These are phyloP conservation scores for Phaseolus coccineus DNA, from an alignment of 331 rosid species.

Conservation along the genomic window DNA sequence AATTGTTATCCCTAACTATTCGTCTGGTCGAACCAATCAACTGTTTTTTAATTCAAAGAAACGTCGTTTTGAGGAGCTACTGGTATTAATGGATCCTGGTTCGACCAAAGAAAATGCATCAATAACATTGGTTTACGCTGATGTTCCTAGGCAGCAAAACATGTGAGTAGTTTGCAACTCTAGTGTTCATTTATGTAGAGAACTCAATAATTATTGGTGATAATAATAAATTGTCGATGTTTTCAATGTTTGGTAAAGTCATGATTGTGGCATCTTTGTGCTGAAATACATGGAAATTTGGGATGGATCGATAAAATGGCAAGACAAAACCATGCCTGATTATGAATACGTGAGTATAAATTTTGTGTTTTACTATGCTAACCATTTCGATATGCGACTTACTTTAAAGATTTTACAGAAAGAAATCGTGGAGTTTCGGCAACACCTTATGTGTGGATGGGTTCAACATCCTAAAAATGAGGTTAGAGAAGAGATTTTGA, in stretches of 20 bases:
- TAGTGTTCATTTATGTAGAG: not conserved
- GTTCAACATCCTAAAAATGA: conserved; percentile 41
- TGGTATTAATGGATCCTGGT: conserved; percentile 33
- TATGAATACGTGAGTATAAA: conserved; percentile 34
- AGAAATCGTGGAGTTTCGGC: conserved; percentile 29
- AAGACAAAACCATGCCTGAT: conserved; percentile 43
- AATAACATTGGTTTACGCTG: conserved; percentile 37
- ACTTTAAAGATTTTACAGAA: conserved; percentile 17
- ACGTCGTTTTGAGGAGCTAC: conserved; percentile 42
- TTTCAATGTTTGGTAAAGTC: conserved; percentile 25
- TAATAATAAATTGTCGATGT: not conserved
- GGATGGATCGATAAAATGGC: conserved; percentile 42
- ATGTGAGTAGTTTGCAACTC: conserved; percentile 26
- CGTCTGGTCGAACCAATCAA: conserved; percentile 4
- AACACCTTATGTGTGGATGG: conserved; percentile 31
- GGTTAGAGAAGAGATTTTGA: conserved; percentile 29
- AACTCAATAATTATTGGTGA: not conserved
- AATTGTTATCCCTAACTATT: not conserved
- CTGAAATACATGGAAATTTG: conserved; percentile 44
- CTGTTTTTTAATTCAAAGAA: conserved; percentile 30
- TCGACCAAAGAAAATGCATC: conserved; percentile 26
- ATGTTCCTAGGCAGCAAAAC: conserved; percentile 37
- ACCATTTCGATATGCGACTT: conserved; percentile 10
- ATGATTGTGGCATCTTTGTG: conserved; percentile 45
- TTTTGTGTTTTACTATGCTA: conserved; percentile 5